A percentile compares a stretch with the other conserved stretches of the same genome.
Evolutionary conservation across 805 yeast species (phyloP).

Genomic region (Saccharomycopsis synnaedendra): DNA sequence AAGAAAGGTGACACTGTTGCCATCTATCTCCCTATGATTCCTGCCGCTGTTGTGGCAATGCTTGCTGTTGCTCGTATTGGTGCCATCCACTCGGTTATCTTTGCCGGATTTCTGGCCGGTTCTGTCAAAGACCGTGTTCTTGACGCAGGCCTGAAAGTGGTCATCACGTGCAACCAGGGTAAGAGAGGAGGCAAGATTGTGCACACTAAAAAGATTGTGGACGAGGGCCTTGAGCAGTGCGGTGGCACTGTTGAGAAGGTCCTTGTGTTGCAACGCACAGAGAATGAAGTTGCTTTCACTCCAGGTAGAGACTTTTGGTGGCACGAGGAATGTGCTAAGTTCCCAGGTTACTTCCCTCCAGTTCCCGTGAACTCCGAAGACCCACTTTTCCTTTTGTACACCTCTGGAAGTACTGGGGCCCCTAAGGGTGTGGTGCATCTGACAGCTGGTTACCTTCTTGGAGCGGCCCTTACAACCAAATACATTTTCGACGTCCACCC

Average conservation of each 20-base stretch:
- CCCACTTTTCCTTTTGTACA: constrained; percentile 89
- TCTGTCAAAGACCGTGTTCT: constrained; percentile 83
- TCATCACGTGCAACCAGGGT: constrained; percentile 92
- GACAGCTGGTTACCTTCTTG: constrained; percentile 89
- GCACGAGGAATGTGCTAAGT: constrained; percentile 80
- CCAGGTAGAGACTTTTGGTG: constrained; percentile 87
- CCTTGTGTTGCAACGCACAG: constrained; percentile 79
- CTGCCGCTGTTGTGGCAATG: constrained; percentile 91
- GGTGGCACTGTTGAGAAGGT: constrained; percentile 71
- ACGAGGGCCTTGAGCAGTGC: constrained; percentile 66
- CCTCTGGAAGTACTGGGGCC: constrained; percentile 96
- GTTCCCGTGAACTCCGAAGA: constrained; percentile 84
- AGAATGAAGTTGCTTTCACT: constrained; percentile 56
- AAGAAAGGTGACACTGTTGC: constrained; percentile 94
- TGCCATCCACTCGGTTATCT: constrained; percentile 91
- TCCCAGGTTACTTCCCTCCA: constrained; percentile 79
- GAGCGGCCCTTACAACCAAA: constrained; percentile 84
- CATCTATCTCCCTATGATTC: constrained; percentile 94
- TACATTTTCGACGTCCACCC: constrained; percentile 89
- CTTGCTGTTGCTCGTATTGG: constrained; percentile 90
- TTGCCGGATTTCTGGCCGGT: constrained; percentile 94
- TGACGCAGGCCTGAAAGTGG: constrained; percentile 77
- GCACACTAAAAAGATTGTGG: constrained; percentile 87
- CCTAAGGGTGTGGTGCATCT: constrained; percentile 97
- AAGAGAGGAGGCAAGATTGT: constrained; percentile 92